Percentiles rank a stretch among this genome's conserved stretches.
Evolutionary conservation across 768 basidiomycete genomes (phyloP).

Genomic region (Infundibulicybe gibba): DNA sequence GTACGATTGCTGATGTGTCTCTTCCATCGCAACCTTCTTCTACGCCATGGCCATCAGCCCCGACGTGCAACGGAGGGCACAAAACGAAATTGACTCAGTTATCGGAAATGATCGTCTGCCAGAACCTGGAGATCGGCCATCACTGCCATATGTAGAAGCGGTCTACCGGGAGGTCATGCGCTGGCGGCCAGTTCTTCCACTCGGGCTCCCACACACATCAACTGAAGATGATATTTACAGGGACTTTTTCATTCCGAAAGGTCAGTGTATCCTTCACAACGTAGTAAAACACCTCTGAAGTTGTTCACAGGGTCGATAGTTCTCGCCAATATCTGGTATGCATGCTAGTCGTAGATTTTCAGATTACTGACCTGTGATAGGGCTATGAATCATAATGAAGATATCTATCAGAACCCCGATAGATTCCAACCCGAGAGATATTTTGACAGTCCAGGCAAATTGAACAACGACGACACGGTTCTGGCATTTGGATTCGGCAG

Average conservation of each 20-base stretch:
- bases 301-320: constrained; percentile 11
- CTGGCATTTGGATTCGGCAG: constrained; percentile 30
- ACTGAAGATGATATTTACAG: constrained; percentile 14
- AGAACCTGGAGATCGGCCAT: constrained; percentile 28
- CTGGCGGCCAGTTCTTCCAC: constrained; percentile 30
- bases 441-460: constrained; percentile 24
- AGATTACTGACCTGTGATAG: constrained; percentile 17
- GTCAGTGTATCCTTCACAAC: background rate
- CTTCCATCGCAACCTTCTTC: constrained; percentile 11
- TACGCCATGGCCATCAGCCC: constrained; percentile 17
- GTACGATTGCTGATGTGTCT: too few species aligned
- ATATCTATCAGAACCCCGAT: constrained; percentile 45
- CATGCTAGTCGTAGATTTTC: background rate
- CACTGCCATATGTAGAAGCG: constrained; percentile 35
- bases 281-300: background rate
- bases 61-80: constrained; percentile 17
- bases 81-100: constrained; percentile 36
- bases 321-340: constrained; percentile 17
- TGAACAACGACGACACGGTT: constrained; percentile 19
- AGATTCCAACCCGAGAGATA: constrained; percentile 56
- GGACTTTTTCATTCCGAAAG: constrained; percentile 13
- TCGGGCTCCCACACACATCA: constrained; percentile 14
- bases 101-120: constrained; percentile 33
- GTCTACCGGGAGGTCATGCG: constrained; percentile 34
- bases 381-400: constrained; percentile 46